These are phyloP conservation scores for Gracilaria vermiculophylla DNA, from an alignment of 23 red algal species.

Conservation along the genomic window DNA sequence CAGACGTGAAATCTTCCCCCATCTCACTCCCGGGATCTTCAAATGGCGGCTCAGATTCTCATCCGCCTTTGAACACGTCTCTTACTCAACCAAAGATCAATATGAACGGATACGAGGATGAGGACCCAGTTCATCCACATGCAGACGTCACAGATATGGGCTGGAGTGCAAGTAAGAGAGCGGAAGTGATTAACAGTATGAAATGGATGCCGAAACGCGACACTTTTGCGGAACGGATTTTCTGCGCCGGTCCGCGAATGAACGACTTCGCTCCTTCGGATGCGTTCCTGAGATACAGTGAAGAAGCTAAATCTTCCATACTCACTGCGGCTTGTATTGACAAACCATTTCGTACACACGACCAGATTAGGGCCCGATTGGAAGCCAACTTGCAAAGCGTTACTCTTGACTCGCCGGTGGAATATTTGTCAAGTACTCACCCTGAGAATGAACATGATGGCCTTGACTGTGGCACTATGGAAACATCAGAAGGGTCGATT, in stretches of 20 bases:
- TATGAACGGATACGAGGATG: neutral
- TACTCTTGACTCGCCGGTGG: neutral
- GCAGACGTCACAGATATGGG: neutral
- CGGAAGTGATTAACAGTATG: neutral
- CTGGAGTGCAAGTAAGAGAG: neutral
- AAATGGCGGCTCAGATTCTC: neutral
- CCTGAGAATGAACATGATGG: neutral
- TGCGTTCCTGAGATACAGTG: slow-evolving; percentile 8
- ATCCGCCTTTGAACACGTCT: too few species aligned
- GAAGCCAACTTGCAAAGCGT: neutral
- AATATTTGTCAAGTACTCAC: neutral
- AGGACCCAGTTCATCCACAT: neutral
- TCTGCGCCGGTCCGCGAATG: neutral
- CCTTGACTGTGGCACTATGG: neutral
- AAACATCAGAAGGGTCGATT: too few species aligned
- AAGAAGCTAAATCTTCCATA: neutral
- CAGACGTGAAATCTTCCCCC: neutral
- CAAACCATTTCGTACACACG: neutral
- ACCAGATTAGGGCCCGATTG: neutral
- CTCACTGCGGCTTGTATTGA: neutral
- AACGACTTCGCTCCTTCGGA: slow-evolving; percentile 23
- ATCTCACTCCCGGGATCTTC: neutral
- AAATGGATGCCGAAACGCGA: neutral
- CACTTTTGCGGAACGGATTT: neutral
- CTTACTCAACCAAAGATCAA: neutral